Conservation (phyloP, 148 eudicot species). For the Spergularia marina region DNA sequence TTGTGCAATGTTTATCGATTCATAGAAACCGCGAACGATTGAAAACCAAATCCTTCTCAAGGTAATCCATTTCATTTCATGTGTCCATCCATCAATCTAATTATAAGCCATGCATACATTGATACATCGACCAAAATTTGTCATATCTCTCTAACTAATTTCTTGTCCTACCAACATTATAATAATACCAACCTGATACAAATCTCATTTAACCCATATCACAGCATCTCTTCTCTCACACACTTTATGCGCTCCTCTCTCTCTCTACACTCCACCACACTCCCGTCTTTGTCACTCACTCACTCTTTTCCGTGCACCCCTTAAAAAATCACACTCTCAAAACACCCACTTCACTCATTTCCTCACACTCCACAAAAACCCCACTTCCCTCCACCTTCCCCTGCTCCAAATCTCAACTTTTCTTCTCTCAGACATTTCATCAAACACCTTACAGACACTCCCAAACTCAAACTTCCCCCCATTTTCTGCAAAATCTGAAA, state of each 20-base stretch:
- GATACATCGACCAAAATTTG: constrained; percentile 3
- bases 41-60: no score
- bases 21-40: no score
- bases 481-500: not conserved
- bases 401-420: not conserved
- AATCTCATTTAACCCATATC: not conserved
- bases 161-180: constrained; percentile 12
- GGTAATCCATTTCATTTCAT: not conserved
- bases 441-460: constrained; percentile 17
- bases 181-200: not conserved
- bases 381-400: not conserved
- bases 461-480: not conserved
- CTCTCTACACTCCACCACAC: not conserved
- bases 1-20: no score
- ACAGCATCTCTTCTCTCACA: not conserved
- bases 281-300: not conserved
- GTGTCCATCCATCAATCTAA: not conserved
- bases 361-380: not conserved
- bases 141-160: constrained; percentile 2
- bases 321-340: not conserved
- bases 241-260: constrained; percentile 1
- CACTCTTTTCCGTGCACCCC: not conserved
- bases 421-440: constrained; percentile 22
- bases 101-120: not conserved
- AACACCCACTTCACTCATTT: constrained; percentile 4